Conservation (phyloP, 352 stramenopile species). For the Globisporangium orthogonon region DNA sequence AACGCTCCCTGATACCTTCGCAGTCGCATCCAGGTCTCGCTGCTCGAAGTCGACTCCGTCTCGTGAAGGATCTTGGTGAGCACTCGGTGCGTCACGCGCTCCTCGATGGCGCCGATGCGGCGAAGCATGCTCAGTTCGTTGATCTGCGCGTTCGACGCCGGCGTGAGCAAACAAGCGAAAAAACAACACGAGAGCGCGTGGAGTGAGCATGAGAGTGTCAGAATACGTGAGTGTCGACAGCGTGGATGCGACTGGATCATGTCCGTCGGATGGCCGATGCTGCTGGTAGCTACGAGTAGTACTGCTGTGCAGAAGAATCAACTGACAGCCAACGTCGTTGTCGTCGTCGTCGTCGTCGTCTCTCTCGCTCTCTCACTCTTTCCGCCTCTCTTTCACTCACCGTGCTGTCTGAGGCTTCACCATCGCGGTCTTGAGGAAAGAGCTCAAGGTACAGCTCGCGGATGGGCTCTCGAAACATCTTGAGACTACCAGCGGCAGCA, state of each 20-base stretch:
- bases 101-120: conserved; percentile 49
- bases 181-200: neutral
- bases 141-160: conserved; percentile 13
- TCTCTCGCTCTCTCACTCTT: too few species aligned
- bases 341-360: too few species aligned
- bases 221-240: neutral
- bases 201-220: too few species aligned
- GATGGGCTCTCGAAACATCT: conserved; percentile 45
- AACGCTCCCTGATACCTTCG: conserved; percentile 37
- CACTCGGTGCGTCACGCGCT: conserved; percentile 60
- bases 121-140: conserved; percentile 36
- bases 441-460: conserved; percentile 46
- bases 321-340: too few species aligned
- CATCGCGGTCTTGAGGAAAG: conserved; percentile 29
- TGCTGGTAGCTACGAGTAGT: too few species aligned
- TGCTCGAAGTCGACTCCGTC: conserved; percentile 19
- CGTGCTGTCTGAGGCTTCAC: conserved; percentile 34
- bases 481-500: conserved; percentile 29
- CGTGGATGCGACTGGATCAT: neutral
- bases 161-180: too few species aligned
- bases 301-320: too few species aligned
- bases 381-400: too few species aligned
- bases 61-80: conserved; percentile 52
- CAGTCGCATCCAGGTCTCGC: conserved; percentile 42
- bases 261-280: neutral